Conservation (phyloP, 1,284 basidiomycete genomes). For the Apiotrichum laibachii region DNA sequence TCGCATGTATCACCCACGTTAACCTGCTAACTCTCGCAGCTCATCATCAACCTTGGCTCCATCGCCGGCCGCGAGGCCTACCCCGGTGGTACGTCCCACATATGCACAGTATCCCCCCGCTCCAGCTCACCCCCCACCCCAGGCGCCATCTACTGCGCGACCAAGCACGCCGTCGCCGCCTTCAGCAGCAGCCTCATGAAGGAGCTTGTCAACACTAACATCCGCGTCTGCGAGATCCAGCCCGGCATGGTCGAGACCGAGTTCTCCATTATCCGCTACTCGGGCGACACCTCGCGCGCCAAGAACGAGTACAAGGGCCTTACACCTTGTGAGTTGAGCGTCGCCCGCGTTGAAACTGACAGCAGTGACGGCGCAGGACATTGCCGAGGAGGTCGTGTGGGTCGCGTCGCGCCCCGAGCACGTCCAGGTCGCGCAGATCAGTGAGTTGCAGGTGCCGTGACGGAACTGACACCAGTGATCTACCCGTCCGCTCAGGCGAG, state of each 20-base stretch:
- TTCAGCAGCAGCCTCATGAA: slow-evolving; percentile 79
- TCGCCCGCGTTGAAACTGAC: background rate
- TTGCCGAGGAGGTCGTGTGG: slow-evolving; percentile 95
- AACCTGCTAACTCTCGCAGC: slow-evolving; percentile 46
- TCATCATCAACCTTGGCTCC: slow-evolving; percentile 93
- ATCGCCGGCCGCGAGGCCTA: slow-evolving; percentile 90
- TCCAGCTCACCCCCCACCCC: background rate
- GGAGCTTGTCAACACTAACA: slow-evolving; percentile 83
- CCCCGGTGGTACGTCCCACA: slow-evolving; percentile 58
- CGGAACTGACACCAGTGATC: slow-evolving; percentile 28
- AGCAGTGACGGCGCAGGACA: slow-evolving; percentile 62
- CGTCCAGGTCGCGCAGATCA: slow-evolving; percentile 25
- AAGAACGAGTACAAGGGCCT: slow-evolving; percentile 86
- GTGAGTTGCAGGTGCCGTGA: slow-evolving; percentile 21
- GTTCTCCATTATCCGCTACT: slow-evolving; percentile 83
- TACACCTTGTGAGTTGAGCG: slow-evolving; percentile 41
- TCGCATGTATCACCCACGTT: too few relatives aligned
- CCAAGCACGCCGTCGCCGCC: slow-evolving; percentile 69
- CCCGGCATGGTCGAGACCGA: slow-evolving; percentile 57
- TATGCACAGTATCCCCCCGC: too few relatives aligned
- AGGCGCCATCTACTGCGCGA: slow-evolving; percentile 57
- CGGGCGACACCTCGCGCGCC: slow-evolving; percentile 75
- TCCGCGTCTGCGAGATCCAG: slow-evolving; percentile 87
- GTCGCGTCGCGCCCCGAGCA: slow-evolving; percentile 32
- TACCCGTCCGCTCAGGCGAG: slow-evolving; percentile 43